These are phyloP conservation scores for Rhododendron kiyosumense DNA, from an alignment of 148 eudicot species.

Conservation along the genomic window DNA sequence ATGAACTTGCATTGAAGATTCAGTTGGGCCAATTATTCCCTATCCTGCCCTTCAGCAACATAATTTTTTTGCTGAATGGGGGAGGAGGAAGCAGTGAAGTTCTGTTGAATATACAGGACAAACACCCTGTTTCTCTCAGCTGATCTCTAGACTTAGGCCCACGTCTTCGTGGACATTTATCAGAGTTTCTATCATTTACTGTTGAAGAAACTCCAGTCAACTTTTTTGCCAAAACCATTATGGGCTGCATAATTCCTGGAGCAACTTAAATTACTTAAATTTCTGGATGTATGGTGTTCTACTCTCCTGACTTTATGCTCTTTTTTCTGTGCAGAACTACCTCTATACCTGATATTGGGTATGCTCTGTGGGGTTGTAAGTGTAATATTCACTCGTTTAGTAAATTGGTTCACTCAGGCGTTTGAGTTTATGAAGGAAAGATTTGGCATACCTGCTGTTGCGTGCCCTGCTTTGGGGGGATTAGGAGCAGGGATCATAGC, in stretches of 20 bases:
- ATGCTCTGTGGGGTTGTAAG: conserved; percentile 96
- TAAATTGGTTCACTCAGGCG: conserved; percentile 58
- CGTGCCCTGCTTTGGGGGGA: conserved; percentile 93
- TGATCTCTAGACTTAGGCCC: neutral
- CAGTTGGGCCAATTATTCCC: neutral
- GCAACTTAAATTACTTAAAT: neutral
- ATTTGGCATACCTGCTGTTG: conserved; percentile 68
- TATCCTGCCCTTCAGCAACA: neutral
- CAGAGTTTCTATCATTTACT: neutral
- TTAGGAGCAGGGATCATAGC: conserved; percentile 97
- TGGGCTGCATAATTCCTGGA: neutral
- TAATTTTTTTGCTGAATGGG: neutral
- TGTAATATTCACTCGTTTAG: conserved; percentile 71
- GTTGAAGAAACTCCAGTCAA: neutral
- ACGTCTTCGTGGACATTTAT: neutral
- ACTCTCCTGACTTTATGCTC: conserved; percentile 7
- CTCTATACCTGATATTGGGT: conserved; percentile 87
- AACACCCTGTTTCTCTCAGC: neutral
- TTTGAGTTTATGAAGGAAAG: conserved; percentile 78
- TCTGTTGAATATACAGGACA: neutral
- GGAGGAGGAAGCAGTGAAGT: conserved; percentile 1
- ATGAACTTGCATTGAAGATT: neutral
- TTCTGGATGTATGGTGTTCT: conserved; percentile 11
- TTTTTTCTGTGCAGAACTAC: conserved; percentile 64
- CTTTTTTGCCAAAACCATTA: neutral